phyloP scores from a whole-genome alignment of 2,329 filamentous ascomycete species.

The Dothiorella sarmentorum region DNA sequence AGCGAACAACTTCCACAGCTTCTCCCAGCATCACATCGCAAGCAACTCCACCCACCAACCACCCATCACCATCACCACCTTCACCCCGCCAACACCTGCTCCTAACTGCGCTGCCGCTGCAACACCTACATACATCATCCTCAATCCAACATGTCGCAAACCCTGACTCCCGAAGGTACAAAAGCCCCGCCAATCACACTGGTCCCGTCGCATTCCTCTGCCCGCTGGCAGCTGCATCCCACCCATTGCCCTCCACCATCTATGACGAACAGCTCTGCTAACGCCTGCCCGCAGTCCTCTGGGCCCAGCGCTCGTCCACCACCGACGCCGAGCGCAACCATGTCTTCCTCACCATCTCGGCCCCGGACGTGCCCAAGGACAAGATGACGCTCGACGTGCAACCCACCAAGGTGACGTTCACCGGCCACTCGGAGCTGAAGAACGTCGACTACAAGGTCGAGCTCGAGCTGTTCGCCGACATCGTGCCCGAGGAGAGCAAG shows the following conservation, averaged over 20 bases:
- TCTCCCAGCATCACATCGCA: slow-evolving; percentile 10
- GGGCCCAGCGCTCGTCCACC: slow-evolving; percentile 91
- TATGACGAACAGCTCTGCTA: slow-evolving; percentile 20
- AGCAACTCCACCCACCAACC: background rate
- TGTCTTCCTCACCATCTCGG: slow-evolving; percentile 87
- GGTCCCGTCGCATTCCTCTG: background rate
- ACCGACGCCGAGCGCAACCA: slow-evolving; percentile 84
- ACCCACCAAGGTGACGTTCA: slow-evolving; percentile 73
- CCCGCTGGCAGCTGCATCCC: background rate
- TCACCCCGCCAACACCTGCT: background rate
- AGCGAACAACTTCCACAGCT: slow-evolving; percentile 17
- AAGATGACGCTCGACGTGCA: slow-evolving; percentile 81
- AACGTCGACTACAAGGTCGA: slow-evolving; percentile 84
- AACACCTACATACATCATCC: too few species aligned
- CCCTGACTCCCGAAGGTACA: slow-evolving; percentile 40
- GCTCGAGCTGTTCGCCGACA: slow-evolving; percentile 85
- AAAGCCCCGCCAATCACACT: slow-evolving; percentile 26
- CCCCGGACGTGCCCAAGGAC: slow-evolving; percentile 74
- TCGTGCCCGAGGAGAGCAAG: slow-evolving; percentile 80
- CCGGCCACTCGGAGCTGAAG: slow-evolving; percentile 75
- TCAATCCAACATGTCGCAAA: slow-evolving; percentile 23
- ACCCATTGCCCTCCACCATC: slow-evolving; percentile 73
- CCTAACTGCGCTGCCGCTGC: background rate
- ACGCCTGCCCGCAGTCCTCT: slow-evolving; percentile 63
- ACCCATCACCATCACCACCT: slow-evolving; percentile 6